phyloP scores from a whole-genome alignment of 2,329 filamentous ascomycete genomes.

The Pseudogymnoascus pannorum region DNA sequence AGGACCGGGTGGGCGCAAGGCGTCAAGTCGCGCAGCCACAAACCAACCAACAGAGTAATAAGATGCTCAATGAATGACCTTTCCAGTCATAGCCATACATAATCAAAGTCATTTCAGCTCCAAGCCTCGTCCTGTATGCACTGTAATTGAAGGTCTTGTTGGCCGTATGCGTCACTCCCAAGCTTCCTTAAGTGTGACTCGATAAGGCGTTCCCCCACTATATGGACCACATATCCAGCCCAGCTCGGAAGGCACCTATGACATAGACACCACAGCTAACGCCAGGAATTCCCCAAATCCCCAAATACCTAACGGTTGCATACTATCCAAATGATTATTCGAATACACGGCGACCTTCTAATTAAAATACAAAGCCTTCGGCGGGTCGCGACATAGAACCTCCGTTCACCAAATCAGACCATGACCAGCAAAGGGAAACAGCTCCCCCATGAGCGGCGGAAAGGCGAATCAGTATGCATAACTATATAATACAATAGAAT shows the following conservation, averaged over 20 bases:
- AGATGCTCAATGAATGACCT: slow-evolving; percentile 4
- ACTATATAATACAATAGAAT: not conserved
- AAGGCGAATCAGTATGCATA: slow-evolving; percentile 69
- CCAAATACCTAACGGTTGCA: not conserved
- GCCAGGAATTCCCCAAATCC: not conserved
- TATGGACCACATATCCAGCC: slow-evolving; percentile 5
- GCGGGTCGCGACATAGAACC: not conserved
- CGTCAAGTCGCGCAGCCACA: slow-evolving; percentile 2
- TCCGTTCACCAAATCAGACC: not conserved
- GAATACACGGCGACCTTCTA: slow-evolving; percentile 8
- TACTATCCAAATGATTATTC: slow-evolving; percentile 11
- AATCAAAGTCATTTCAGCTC: not conserved
- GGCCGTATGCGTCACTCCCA: not conserved
- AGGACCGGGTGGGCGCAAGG: not conserved
- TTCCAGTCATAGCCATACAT: slow-evolving; percentile 4
- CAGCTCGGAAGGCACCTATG: not conserved
- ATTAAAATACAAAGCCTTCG: slow-evolving; percentile 5
- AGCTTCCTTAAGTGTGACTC: not conserved
- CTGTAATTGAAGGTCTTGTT: not conserved
- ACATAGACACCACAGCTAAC: slow-evolving; percentile 1
- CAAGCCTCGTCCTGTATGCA: not conserved
- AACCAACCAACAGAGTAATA: slow-evolving; percentile 6
- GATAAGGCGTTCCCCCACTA: slow-evolving; percentile 4
- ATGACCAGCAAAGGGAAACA: slow-evolving; percentile 40
- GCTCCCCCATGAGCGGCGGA: slow-evolving; percentile 70